Conservation (phyloP, 2,329 filamentous ascomycete species). For the Xylaria sp. region DNA sequence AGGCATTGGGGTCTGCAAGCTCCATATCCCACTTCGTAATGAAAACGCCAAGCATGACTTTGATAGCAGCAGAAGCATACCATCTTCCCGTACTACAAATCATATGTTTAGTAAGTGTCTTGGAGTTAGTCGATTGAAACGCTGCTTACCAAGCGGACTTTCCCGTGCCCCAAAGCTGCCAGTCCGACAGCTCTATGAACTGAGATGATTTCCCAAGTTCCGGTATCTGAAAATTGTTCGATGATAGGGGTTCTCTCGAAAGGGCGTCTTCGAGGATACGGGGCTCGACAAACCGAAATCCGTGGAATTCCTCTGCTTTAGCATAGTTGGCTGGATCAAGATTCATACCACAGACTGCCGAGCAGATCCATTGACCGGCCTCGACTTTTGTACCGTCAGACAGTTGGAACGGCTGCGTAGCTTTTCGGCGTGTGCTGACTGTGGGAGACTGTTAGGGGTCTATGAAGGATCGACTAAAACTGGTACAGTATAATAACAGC, state of each 20-base stretch:
- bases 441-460: too few species aligned
- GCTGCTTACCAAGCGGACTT: not conserved
- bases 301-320: constrained; percentile 12
- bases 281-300: constrained; percentile 25
- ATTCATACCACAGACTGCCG: constrained; percentile 15
- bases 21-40: too few species aligned
- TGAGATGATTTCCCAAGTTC: not conserved
- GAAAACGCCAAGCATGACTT: too few species aligned
- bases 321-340: constrained; percentile 11
- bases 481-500: too few species aligned
- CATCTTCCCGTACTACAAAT: too few species aligned
- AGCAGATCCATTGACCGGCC: constrained; percentile 25
- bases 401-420: constrained; percentile 18
- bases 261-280: not conserved
- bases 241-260: not conserved
- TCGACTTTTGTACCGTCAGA: constrained; percentile 25
- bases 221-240: not conserved
- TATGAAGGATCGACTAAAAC: too few species aligned
- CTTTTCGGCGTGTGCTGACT: constrained; percentile 31
- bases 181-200: not conserved
- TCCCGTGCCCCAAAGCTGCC: constrained; percentile 9
- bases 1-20: too few species aligned
- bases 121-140: too few species aligned
- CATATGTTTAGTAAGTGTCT: too few species aligned
- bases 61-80: too few species aligned